Conservation (phyloP, 2,329 filamentous ascomycete genomes). For the Penicillium sp. region DNA sequence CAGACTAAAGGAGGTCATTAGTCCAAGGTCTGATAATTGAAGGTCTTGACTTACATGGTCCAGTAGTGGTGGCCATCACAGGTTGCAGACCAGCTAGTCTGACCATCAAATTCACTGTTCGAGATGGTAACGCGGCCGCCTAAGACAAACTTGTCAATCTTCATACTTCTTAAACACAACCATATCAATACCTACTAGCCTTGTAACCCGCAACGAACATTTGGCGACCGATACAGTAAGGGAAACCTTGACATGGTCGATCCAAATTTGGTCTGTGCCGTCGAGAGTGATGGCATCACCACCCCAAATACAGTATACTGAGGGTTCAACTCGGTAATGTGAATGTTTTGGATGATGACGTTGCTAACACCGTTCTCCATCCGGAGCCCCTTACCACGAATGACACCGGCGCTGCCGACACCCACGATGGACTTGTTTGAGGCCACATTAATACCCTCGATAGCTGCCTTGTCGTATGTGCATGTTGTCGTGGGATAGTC, state of each 20-base stretch:
- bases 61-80: conserved; percentile 62
- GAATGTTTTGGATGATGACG: conserved; percentile 61
- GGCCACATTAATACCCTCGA: conserved; percentile 50
- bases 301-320: conserved; percentile 60
- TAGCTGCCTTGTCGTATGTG: conserved; percentile 49
- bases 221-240: conserved; percentile 38
- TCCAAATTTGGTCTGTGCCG: conserved; percentile 44
- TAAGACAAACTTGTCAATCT: background rate
- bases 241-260: conserved; percentile 48
- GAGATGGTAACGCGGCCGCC: conserved; percentile 55
- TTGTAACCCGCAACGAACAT: conserved; percentile 24
- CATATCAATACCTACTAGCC: background rate
- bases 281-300: conserved; percentile 57
- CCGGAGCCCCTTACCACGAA: conserved; percentile 52
- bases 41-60: conserved; percentile 38
- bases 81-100: conserved; percentile 53
- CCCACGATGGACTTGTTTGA: conserved; percentile 60
- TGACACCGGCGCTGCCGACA: conserved; percentile 52
- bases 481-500: no score
- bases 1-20: conserved; percentile 18
- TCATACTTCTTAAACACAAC: background rate
- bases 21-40: no score
- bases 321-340: conserved; percentile 55
- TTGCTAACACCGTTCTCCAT: conserved; percentile 48
- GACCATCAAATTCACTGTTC: conserved; percentile 60